Base-by-base conservation (phyloP, 2,329 filamentous ascomycete species). In the Colletotrichum phormii region DNA sequence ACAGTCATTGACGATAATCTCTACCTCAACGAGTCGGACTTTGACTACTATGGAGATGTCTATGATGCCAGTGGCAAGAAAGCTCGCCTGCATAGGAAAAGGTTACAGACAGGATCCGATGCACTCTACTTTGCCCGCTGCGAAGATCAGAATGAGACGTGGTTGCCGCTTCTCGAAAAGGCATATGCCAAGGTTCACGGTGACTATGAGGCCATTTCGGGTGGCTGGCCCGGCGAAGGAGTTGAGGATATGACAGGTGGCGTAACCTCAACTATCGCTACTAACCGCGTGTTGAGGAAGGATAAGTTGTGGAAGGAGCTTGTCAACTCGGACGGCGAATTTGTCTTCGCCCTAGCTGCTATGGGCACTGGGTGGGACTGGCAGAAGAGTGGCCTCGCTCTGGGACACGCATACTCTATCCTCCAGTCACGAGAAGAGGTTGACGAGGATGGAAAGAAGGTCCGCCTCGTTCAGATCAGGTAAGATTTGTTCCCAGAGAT, bases 141-240 rank as follows among this genome's bases (percentile, higher is more conserved):
- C 80, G 87, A 87, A 26, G 89, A 93, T 71, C 85, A 87, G 1
- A 93, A 94, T 77, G 92, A 94, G 80, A 94, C 92, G 0, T 94
- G 92, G 92, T 84, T 94, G 26, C 92, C 92, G 0, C 81, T 94
- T 59, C 86, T 94, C 1, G 92, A 94, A 77, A 94, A 94, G 79
- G 92, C 92, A 6, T 94, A 92, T 77, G 92, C 93, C n/a, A 95
- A 95, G 79, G 89, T 90, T 0, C 92, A 94, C 74, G 92, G 92
- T 2, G 93, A 94, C 77, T 95, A 92, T 74, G 87, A 86, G 31
- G 86, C 92, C 1, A 90, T 94, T 65, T 87, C 91, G 62, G 91
- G 92, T 5, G 92, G 92, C 0, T 93, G 89, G 78, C 87, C 91
- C 4, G 90, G 86, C 22, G 84, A 85, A 71, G 86, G 79, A 13